phyloP scores from a whole-genome alignment of 2,329 filamentous ascomycete species.

The Phyllosticta capitalensis region DNA sequence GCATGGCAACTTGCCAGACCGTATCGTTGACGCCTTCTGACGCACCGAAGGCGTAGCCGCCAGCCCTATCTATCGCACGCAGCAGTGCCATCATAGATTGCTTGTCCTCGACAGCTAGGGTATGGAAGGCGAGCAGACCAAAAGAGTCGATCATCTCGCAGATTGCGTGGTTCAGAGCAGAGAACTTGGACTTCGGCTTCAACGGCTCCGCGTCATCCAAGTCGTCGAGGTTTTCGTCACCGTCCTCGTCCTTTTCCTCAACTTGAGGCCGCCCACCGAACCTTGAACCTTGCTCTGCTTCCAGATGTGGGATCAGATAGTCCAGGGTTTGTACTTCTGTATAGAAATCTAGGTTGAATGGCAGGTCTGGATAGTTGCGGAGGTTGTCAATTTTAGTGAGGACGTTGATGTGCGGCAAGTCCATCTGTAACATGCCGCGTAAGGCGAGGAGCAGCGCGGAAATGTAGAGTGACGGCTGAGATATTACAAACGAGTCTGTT shows the following conservation, averaged over 20 bases:
- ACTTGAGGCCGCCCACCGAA: constrained; percentile 1
- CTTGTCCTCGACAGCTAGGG: constrained; percentile 91
- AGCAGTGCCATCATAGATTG: constrained; percentile 91
- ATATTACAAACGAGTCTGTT: constrained; percentile 87
- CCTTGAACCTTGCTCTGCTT: constrained; percentile 52
- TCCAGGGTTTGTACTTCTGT: constrained; percentile 91
- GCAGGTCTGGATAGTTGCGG: constrained; percentile 69
- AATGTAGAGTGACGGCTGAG: constrained; percentile 87
- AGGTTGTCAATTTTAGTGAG: constrained; percentile 97
- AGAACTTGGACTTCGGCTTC: constrained; percentile 53
- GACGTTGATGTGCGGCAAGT: constrained; percentile 90
- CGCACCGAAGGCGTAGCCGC: constrained; percentile 79
- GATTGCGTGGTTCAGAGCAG: constrained; percentile 75
- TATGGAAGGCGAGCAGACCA: constrained; percentile 82
- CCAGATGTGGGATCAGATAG: constrained; percentile 71
- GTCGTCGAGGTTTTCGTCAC: constrained; percentile 4
- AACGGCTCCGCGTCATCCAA: constrained; percentile 1
- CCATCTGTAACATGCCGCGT: constrained; percentile 96
- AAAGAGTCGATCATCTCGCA: constrained; percentile 83
- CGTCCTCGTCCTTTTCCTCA: constrained; percentile 1
- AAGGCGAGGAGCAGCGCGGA: constrained; percentile 88
- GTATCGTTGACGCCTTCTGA: constrained; percentile 90
- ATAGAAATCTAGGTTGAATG: constrained; percentile 95
- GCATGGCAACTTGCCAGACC: constrained; percentile 94
- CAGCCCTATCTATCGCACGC: constrained; percentile 79